phyloP scores from a whole-genome alignment of 2,329 filamentous ascomycete genomes.

The Biscogniauxia sp. region DNA sequence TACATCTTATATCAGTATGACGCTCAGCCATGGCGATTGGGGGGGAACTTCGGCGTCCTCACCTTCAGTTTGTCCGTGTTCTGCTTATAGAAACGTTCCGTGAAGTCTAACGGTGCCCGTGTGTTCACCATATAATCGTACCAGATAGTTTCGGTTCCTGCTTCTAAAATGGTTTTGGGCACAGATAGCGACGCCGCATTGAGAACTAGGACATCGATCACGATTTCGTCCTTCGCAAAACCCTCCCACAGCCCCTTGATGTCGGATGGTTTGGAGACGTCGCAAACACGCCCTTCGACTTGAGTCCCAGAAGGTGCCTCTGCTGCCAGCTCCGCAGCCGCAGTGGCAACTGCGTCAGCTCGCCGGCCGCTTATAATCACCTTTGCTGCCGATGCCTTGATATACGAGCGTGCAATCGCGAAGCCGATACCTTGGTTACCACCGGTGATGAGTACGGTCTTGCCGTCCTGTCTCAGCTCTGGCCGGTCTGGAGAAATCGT shows the following conservation, averaged over 20 bases:
- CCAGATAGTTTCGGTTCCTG: constrained; percentile 25
- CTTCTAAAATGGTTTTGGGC: constrained; percentile 22
- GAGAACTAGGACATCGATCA: constrained; percentile 36
- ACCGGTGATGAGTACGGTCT: constrained; percentile 64
- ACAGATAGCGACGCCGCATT: constrained; percentile 26
- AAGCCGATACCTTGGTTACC: constrained; percentile 65
- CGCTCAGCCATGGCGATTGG: neutral
- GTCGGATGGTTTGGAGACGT: constrained; percentile 25
- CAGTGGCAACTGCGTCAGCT: constrained; percentile 28
- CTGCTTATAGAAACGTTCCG: constrained; percentile 36
- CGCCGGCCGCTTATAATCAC: constrained; percentile 41
- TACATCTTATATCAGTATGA: neutral
- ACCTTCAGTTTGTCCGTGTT: constrained; percentile 22
- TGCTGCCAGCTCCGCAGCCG: constrained; percentile 21
- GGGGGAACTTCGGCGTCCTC: neutral
- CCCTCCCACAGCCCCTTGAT: constrained; percentile 32
- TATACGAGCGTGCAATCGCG: constrained; percentile 59
- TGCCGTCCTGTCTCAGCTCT: constrained; percentile 40
- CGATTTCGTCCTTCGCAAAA: constrained; percentile 17
- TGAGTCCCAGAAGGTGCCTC: constrained; percentile 11
- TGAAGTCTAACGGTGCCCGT: constrained; percentile 30
- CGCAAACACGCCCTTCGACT: constrained; percentile 20
- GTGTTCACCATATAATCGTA: constrained; percentile 29
- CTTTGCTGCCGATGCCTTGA: constrained; percentile 36
- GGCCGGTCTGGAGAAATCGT: constrained; percentile 36